Conservation (phyloP, 352 stramenopile species). For the Phytophthora nicotianae region DNA sequence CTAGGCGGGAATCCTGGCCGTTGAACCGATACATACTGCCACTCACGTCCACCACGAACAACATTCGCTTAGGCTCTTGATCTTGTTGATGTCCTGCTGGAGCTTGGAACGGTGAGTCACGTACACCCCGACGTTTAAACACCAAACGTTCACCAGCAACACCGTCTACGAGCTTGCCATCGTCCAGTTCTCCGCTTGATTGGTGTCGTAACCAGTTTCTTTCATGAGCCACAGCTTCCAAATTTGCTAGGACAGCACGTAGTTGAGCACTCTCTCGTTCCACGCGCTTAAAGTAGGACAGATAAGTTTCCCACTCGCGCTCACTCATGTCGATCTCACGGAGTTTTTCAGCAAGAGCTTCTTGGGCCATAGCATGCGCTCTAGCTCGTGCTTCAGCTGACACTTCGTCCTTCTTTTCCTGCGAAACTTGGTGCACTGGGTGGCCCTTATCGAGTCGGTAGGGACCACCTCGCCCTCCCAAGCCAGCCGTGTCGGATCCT, state of each 20-base stretch:
- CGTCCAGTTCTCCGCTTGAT: constrained; percentile 94
- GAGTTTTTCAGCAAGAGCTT: constrained; percentile 71
- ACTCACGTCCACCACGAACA: constrained; percentile 94
- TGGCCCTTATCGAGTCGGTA: constrained; percentile 95
- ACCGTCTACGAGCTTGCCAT: constrained; percentile 94
- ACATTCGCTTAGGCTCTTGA: constrained; percentile 77
- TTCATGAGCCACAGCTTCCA: constrained; percentile 88
- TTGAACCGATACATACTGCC: constrained; percentile 96
- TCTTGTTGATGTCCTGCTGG: constrained; percentile 24
- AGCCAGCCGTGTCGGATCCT: constrained; percentile 91
- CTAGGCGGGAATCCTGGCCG: constrained; percentile 90
- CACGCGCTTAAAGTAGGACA: constrained; percentile 71
- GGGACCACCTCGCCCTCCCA: constrained; percentile 94
- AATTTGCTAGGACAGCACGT: constrained; percentile 77
- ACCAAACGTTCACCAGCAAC: constrained; percentile 92
- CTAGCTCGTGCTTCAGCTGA: constrained; percentile 77
- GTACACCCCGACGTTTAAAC: constrained; percentile 92
- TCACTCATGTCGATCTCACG: constrained; percentile 88
- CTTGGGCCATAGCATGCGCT: constrained; percentile 73
- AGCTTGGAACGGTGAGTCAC: constrained; percentile 56
- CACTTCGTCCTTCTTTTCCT: constrained; percentile 94
- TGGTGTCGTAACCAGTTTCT: constrained; percentile 94
- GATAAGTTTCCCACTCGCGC: constrained; percentile 81
- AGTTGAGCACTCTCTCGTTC: constrained; percentile 83
- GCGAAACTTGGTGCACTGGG: constrained; percentile 93